These are phyloP conservation scores for Lactifluus rugatus DNA, from an alignment of 768 basidiomycete species.

Conservation along the genomic window DNA sequence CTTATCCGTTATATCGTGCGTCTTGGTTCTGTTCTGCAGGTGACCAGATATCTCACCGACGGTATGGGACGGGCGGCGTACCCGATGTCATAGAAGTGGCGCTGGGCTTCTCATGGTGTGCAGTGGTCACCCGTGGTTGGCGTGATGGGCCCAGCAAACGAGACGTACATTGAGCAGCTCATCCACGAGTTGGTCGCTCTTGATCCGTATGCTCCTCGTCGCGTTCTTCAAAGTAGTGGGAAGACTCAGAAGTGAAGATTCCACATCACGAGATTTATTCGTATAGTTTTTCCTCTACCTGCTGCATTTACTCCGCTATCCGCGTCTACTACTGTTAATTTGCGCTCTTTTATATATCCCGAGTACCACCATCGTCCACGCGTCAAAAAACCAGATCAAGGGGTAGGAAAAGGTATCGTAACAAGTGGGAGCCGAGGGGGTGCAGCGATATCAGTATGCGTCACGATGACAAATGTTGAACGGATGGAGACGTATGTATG, in stretches of 20 bases:
- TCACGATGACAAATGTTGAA: background rate
- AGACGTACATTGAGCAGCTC: slow-evolving; percentile 13
- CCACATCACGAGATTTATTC: background rate
- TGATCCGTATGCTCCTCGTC: slow-evolving; percentile 7
- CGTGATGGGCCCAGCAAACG: slow-evolving; percentile 25
- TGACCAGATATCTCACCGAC: background rate
- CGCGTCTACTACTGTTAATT: background rate
- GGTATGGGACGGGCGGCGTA: background rate
- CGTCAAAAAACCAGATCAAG: slow-evolving; percentile 1
- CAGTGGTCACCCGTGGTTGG: slow-evolving; percentile 43
- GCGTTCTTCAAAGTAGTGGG: background rate
- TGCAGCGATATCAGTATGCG: background rate
- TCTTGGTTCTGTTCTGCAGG: background rate
- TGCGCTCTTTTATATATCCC: background rate
- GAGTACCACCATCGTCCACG: slow-evolving; percentile 1
- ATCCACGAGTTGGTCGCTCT: slow-evolving; percentile 13
- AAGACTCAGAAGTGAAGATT: background rate
- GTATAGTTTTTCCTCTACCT: background rate
- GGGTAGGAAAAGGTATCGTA: slow-evolving; percentile 1
- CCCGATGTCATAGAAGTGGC: slow-evolving; percentile 45
- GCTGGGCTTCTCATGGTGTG: slow-evolving; percentile 52
- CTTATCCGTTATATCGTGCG: slow-evolving; percentile 56
- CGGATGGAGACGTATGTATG: background rate
- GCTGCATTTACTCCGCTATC: background rate
- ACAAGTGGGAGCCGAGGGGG: background rate